Evolutionary conservation across 2,329 filamentous ascomycete species (phyloP).

Genomic region (Elsinoe batatas): DNA sequence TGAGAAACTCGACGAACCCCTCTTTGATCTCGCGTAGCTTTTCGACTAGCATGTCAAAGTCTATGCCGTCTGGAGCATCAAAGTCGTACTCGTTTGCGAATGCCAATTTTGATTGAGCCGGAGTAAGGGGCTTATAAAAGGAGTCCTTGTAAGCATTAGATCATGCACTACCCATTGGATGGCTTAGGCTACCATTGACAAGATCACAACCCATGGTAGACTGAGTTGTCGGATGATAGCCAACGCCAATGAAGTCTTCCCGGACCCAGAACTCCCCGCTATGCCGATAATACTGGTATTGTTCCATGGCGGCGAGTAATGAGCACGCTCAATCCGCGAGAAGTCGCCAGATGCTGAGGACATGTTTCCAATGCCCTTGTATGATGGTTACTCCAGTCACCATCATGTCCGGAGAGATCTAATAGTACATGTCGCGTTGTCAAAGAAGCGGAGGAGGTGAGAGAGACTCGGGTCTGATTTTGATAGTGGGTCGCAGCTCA

Average conservation of each 20-base stretch:
- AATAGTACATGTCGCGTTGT: conserved; percentile 12
- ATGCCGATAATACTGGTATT: conserved; percentile 95
- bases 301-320: conserved; percentile 91
- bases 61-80: conserved; percentile 85
- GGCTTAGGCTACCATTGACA: conserved; percentile 69
- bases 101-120: conserved; percentile 67
- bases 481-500: conserved; percentile 5
- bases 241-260: conserved; percentile 88
- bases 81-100: conserved; percentile 94
- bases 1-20: conserved; percentile 52
- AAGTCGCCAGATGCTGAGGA: conserved; percentile 8
- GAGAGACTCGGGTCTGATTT: conserved; percentile 4
- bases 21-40: conserved; percentile 75
- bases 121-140: conserved; percentile 83
- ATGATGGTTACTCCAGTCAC: not conserved
- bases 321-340: conserved; percentile 36
- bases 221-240: conserved; percentile 85
- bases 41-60: conserved; percentile 81
- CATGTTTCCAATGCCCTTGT: not conserved
- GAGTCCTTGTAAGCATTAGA: conserved; percentile 57
- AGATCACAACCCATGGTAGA: conserved; percentile 93
- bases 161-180: not conserved
- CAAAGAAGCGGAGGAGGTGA: not conserved
- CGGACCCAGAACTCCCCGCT: conserved; percentile 87
- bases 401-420: conserved; percentile 2